Conservation (phyloP, 805 yeast species). For the Komagataella kurtzmanii region DNA sequence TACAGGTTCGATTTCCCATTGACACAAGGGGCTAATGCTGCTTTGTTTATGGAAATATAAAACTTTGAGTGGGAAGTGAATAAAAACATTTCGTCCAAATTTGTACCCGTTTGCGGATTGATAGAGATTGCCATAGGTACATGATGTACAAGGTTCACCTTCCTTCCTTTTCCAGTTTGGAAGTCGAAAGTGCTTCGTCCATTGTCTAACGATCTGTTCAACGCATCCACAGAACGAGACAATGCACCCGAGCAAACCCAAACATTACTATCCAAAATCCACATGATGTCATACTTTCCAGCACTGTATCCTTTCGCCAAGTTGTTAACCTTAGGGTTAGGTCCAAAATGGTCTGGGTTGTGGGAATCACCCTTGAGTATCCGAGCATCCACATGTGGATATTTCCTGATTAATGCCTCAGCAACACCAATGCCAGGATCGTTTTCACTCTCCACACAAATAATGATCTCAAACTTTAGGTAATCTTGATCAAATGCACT, state of each 20-base stretch:
- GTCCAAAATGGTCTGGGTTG: slow-evolving; percentile 44
- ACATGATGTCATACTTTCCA: slow-evolving; percentile 61
- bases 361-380: slow-evolving; percentile 35
- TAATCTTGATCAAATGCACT: slow-evolving; percentile 59
- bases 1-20: slow-evolving; percentile 83
- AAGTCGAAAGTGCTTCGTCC: slow-evolving; percentile 20
- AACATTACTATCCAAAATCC: slow-evolving; percentile 83
- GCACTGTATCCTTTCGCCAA: slow-evolving; percentile 63
- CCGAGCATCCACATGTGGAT: slow-evolving; percentile 44
- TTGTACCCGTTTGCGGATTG: slow-evolving; percentile 38
- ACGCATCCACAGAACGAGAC: slow-evolving; percentile 44
- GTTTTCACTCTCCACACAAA: slow-evolving; percentile 51
- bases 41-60: slow-evolving; percentile 63
- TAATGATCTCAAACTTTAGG: slow-evolving; percentile 58
- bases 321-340: slow-evolving; percentile 84
- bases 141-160: slow-evolving; percentile 68
- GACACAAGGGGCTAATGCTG: slow-evolving; percentile 76
- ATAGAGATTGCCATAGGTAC: slow-evolving; percentile 49
- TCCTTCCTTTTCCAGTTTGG: slow-evolving; percentile 12
- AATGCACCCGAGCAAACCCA: slow-evolving; percentile 61
- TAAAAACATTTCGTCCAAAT: slow-evolving; percentile 75
- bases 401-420: slow-evolving; percentile 29
- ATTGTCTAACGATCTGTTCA: slow-evolving; percentile 35
- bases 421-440: slow-evolving; percentile 61
- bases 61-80: slow-evolving; percentile 78